phyloP scores from a whole-genome alignment of 192 early-diverging fungal genomes.

The Diversispora epigaea region DNA sequence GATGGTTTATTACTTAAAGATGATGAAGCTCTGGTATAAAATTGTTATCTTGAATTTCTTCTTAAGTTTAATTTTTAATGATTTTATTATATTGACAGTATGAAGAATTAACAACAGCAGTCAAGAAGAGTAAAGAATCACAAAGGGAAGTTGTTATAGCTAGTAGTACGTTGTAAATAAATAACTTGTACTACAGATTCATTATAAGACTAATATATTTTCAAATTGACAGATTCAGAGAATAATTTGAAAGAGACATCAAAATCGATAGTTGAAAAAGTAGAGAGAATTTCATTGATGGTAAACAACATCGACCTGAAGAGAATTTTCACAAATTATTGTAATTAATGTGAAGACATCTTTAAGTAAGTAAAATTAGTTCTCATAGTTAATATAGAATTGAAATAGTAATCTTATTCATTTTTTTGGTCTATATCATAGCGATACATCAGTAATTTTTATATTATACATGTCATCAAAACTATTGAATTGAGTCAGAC shows the following conservation, averaged over 20 bases:
- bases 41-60: too few relatives aligned
- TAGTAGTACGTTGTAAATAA: conserved; percentile 27
- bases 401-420: conserved; percentile 23
- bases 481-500: too few relatives aligned
- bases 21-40: conserved; percentile 25
- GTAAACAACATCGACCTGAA: conserved; percentile 12
- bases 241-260: conserved; percentile 16
- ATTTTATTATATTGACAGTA: conserved; percentile 28
- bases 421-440: conserved; percentile 28
- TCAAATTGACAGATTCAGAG: conserved; percentile 18
- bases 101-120: conserved; percentile 28
- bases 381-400: conserved; percentile 4
- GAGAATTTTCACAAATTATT: conserved; percentile 19
- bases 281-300: conserved; percentile 13
- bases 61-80: conserved; percentile 26
- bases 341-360: conserved; percentile 25
- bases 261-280: conserved; percentile 18
- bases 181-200: conserved; percentile 17
- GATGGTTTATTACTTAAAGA: conserved; percentile 19
- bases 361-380: conserved; percentile 18
- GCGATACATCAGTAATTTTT: too few relatives aligned
- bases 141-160: conserved; percentile 17
- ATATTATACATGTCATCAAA: too few relatives aligned
- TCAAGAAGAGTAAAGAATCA: conserved; percentile 18
- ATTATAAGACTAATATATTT: conserved; percentile 18